Conservation (phyloP, 2,329 filamentous ascomycete species). For the Phialocephala sp. region DNA sequence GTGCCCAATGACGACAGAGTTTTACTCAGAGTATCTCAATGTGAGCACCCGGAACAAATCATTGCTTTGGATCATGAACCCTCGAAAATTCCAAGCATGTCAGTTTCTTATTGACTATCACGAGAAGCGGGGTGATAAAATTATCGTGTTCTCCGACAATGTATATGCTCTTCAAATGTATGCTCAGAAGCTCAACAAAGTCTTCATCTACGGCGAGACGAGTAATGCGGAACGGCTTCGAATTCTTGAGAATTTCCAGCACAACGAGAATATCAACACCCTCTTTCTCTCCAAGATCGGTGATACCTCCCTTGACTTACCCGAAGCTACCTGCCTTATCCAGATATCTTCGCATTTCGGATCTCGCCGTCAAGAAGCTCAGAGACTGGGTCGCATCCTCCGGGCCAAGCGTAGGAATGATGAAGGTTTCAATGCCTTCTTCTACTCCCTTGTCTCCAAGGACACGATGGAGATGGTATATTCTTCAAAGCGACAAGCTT, state of each 20-base stretch:
- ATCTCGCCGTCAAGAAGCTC: conserved; percentile 94
- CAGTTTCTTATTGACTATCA: conserved; percentile 99
- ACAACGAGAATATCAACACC: conserved; percentile 87
- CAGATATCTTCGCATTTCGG: conserved; percentile 98
- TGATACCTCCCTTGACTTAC: conserved; percentile 95
- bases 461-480: conserved; percentile 99
- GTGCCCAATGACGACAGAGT: conserved; percentile 99
- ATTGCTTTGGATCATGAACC: conserved; percentile 95
- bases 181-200: conserved; percentile 81
- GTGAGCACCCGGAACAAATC: conserved; percentile 70
- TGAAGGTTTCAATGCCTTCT: conserved; percentile 98
- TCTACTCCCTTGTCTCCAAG: conserved; percentile 96
- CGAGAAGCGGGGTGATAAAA: conserved; percentile 92
- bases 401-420: conserved; percentile 95
- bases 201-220: conserved; percentile 90
- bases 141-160: conserved; percentile 98
- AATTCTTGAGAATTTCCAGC: conserved; percentile 93
- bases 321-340: conserved; percentile 94
- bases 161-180: conserved; percentile 91
- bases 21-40: conserved; percentile 90
- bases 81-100: conserved; percentile 93
- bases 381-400: conserved; percentile 89
- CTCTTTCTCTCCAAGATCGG: conserved; percentile 97
- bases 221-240: conserved; percentile 82
- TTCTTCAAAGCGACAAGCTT: conserved; percentile 94